A percentile compares a stretch with the other conserved stretches of the same genome.
Evolutionary conservation across 768 basidiomycete species (phyloP).

Genomic region (Cubamyces lactineus): DNA sequence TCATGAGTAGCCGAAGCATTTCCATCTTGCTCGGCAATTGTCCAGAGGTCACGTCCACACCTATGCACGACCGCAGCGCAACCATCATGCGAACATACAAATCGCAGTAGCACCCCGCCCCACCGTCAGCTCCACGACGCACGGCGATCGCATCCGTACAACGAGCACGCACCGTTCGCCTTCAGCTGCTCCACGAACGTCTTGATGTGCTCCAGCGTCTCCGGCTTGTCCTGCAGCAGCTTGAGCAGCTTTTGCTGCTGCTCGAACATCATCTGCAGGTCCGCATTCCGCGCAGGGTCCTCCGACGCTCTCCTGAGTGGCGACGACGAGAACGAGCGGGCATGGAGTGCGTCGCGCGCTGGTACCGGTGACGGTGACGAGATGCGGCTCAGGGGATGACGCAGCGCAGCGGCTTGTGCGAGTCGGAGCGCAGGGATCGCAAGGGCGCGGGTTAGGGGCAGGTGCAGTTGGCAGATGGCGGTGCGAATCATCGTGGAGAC

Average conservation of each 20-base stretch:
- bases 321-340: slow-evolving; percentile 19
- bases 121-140: neutral
- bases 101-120: neutral
- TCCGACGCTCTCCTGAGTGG: slow-evolving; percentile 12
- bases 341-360: slow-evolving; percentile 9
- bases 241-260: slow-evolving; percentile 24
- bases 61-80: slow-evolving; percentile 1
- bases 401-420: slow-evolving; percentile 15
- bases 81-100: neutral
- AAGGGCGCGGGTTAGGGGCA: slow-evolving; percentile 8
- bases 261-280: slow-evolving; percentile 18
- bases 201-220: slow-evolving; percentile 24
- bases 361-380: neutral
- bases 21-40: slow-evolving; percentile 25
- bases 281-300: slow-evolving; percentile 10
- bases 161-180: slow-evolving; percentile 18
- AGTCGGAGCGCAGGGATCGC: slow-evolving; percentile 10
- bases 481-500: slow-evolving; percentile 13
- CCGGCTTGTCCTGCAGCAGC: slow-evolving; percentile 24
- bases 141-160: neutral
- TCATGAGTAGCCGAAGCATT: slow-evolving; percentile 20
- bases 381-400: slow-evolving; percentile 1
- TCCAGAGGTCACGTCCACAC: slow-evolving; percentile 17
- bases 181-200: slow-evolving; percentile 17
- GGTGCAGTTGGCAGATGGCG: slow-evolving; percentile 1